Evolutionary conservation across 31 red algal species (phyloP), one percentile per base, ranked within the genome.

Genomic region (Odonthalia washingtoniensis): DNA sequence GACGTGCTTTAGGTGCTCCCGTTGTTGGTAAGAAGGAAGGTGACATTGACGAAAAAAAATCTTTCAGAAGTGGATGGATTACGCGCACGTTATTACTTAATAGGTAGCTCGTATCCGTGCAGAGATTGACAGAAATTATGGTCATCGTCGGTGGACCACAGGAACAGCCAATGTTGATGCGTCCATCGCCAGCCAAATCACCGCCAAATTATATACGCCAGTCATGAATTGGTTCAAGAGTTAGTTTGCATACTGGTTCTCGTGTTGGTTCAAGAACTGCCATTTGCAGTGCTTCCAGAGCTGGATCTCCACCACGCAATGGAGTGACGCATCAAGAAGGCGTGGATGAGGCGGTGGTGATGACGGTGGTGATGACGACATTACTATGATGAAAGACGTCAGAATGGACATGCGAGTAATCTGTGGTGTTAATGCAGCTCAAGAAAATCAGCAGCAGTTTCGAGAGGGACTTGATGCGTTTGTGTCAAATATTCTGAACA

Each of bases 101-200:
- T 52, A 35, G 57, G 1, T 63, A 65, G 26, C 28, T 88, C 1
- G 83, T 70, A 67, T 70, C 84, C 9, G 81, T 65, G 26, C 92
- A 89, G 46, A 78, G 86, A 30, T 72, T 94, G 14, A 31, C 74
- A 16, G 92, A 94, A 42, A 73, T 94, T 30, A 66, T 94, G 80
- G 69, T 85, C 1, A 80, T 94, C 9, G 81, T 88, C n/a, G 92
- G 92, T 26, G 85, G 81, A 12, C 92, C 92, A 21, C 83, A 84
- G 70, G 67, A n/a, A n/a, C n/a, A n/a, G n/a, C n/a, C n/a, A n/a
- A n/a, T n/a, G n/a, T n/a, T n/a, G n/a, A n/a, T n/a, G n/a, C n/a
- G n/a, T n/a, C n/a, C n/a, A n/a, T n/a, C n/a, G n/a, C n/a, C n/a
- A n/a, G n/a, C n/a, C n/a, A n/a, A n/a, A n/a, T n/a, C n/a, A n/a